Percentiles rank a stretch among this genome's conserved stretches.
Evolutionary conservation across 169 alveolate genomes (phyloP).

Genomic region (Plasmodium reichenowi): DNA sequence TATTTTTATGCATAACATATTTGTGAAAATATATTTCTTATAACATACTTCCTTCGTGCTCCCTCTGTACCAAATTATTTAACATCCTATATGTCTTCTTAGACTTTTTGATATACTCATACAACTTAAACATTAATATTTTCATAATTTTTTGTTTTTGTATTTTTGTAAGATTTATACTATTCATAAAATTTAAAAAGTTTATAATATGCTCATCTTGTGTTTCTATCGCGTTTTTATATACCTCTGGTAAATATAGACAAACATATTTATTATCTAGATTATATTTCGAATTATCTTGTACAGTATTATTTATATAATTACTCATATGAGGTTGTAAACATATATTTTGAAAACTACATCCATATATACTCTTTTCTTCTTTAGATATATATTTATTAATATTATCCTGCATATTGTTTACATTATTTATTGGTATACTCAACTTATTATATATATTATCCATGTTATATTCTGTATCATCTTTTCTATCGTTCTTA

Average conservation of each 20-base stretch:
- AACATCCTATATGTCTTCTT: slow-evolving; percentile 27
- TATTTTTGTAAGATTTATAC: slow-evolving; percentile 23
- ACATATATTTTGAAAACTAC: not conserved
- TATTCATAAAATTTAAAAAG: slow-evolving; percentile 29
- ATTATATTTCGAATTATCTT: no score
- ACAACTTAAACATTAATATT: slow-evolving; percentile 53
- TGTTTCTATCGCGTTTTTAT: slow-evolving; percentile 55
- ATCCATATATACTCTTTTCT: no score
- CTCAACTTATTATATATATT: not conserved
- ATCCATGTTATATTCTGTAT: not conserved
- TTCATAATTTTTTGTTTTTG: slow-evolving; percentile 56
- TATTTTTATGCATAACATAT: no score
- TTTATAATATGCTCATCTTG: slow-evolving; percentile 28
- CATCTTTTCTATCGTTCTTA: not conserved
- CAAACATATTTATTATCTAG: slow-evolving; percentile 32
- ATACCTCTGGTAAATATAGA: slow-evolving; percentile 64
- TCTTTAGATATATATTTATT: no score
- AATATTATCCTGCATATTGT: not conserved
- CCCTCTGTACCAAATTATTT: slow-evolving; percentile 5
- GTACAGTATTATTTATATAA: not conserved
- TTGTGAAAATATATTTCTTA: no score
- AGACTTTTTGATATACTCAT: slow-evolving; percentile 39
- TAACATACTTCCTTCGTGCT: not conserved
- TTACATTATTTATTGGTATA: not conserved
- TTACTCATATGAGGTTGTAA: slow-evolving; percentile 3